Evolutionary conservation across 192 early-diverging fungal species (phyloP), one percentile per base, ranked within the genome.

Genomic region (Coemansia sp.): DNA sequence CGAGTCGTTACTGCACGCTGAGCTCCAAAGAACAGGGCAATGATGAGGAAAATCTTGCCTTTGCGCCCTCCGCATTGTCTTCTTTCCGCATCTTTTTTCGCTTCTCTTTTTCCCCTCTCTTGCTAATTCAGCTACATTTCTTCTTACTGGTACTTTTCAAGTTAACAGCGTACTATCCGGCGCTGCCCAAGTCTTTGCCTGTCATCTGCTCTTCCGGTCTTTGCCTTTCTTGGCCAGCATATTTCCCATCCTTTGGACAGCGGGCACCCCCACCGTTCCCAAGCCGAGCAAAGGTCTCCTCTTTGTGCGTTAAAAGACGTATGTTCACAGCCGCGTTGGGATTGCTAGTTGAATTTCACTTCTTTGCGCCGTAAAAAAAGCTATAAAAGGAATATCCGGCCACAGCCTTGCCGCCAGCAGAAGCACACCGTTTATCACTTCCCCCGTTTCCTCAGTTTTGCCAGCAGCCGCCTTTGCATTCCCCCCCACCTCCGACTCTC

Each of bases 41-140:
- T n/a, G 43, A 44, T 44, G 48, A 29, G 48, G 48, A 50, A 50
- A 50, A 50, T 50, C 48, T n/a, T 22, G 28, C 28, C 48, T 50
- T 49, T 44, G 11, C 25, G 14, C n/a, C 22, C 19, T 29, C 48
- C 48, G 16, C 48, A 48, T 48, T 50, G 25, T 50, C 25, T n/a
- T 25, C 25, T 50, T n/a, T 50, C 48, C 48, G 28, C 48, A 50
- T 50, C 48, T 50, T 50, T 44, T 19, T 44, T 44, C 19, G n/a
- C 16, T n/a, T 5, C 18, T 44, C 6, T 44, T 9, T 44, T 50
- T 50, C 25, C 23, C 27, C 25, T 28, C 22, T 50, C 28, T 29
- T 50, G 18, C 16, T 50, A 50, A 50, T 50, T 50, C 48, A 50
- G 22, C 25, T 18, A 16, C 5, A 23, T 28, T 44, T 40, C 4